A percentile compares a stretch with the other conserved stretches of the same genome.
Evolutionary conservation across 345 rosid genomes (phyloP).

Genomic region (Brassica carinata): DNA sequence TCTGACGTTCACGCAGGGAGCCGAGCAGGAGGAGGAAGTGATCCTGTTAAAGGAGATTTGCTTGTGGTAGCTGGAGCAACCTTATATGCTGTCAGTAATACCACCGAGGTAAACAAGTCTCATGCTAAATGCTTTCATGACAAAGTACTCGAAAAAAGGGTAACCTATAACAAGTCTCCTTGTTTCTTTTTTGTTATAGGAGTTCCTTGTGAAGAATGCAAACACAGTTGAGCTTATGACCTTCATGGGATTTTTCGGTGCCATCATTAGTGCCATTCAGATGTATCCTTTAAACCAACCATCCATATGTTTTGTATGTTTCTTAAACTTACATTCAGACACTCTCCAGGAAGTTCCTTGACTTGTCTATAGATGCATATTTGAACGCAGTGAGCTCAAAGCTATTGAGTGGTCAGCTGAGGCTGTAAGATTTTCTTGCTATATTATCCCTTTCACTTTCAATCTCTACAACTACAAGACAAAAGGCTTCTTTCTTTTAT

Average conservation of each 20-base stretch:
- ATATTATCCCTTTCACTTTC: background rate
- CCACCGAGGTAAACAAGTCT: slow-evolving; percentile 61
- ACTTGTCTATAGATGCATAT: slow-evolving; percentile 58
- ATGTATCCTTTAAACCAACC: slow-evolving; percentile 66
- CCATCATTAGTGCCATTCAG: slow-evolving; percentile 78
- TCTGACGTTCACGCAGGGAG: slow-evolving; percentile 87
- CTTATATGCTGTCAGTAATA: slow-evolving; percentile 67
- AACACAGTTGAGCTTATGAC: slow-evolving; percentile 79
- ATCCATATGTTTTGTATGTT: background rate
- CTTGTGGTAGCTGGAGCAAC: slow-evolving; percentile 75
- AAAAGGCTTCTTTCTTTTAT: background rate
- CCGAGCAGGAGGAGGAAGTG: slow-evolving; percentile 73
- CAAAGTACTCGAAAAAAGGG: background rate
- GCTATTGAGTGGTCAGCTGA: slow-evolving; percentile 84
- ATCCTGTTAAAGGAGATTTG: slow-evolving; percentile 69
- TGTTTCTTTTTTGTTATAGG: slow-evolving; percentile 45
- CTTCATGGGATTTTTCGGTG: slow-evolving; percentile 79
- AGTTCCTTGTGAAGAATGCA: slow-evolving; percentile 81
- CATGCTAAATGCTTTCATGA: background rate
- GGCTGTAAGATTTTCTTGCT: slow-evolving; percentile 53
- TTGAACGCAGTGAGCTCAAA: slow-evolving; percentile 73
- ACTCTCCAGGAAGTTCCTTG: slow-evolving; percentile 43
- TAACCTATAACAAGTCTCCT: background rate
- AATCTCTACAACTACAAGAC: too few species aligned
- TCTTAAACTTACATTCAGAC: background rate